Evolutionary conservation across 495 filamentous ascomycete species (phyloP).

Genomic region (Penicillium dipodomyicola): DNA sequence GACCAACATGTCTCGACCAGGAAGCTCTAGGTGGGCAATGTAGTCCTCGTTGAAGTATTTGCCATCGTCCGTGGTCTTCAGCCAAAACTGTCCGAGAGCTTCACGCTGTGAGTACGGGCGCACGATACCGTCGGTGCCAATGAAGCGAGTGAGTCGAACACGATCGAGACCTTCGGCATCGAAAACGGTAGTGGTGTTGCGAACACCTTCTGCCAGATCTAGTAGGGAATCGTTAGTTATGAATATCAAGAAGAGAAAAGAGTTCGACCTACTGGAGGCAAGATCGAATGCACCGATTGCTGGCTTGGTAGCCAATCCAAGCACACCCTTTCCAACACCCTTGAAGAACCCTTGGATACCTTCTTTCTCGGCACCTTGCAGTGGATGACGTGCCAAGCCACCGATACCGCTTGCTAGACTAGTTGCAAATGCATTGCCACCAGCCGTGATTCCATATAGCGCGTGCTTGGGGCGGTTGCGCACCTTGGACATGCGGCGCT

Average conservation of each 20-base stretch:
- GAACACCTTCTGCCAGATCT: constrained; percentile 91
- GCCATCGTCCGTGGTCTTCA: constrained; percentile 95
- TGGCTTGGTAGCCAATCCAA: constrained; percentile 91
- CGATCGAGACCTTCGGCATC: constrained; percentile 91
- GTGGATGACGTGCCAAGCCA: constrained; percentile 85
- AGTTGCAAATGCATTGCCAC: constrained; percentile 89
- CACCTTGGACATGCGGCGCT: constrained; percentile 87
- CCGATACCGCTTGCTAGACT: constrained; percentile 92
- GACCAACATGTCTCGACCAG: constrained; percentile 84
- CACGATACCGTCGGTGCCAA: constrained; percentile 88
- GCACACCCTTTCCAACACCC: constrained; percentile 90
- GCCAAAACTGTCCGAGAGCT: constrained; percentile 95
- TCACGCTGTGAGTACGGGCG: constrained; percentile 94
- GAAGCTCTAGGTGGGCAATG: constrained; percentile 92
- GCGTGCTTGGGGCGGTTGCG: constrained; percentile 96
- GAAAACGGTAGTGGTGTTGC: constrained; percentile 98
- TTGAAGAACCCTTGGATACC: constrained; percentile 93
- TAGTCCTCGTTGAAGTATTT: constrained; percentile 98
- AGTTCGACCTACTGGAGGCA: constrained; percentile 62
- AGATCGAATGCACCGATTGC: constrained; percentile 96
- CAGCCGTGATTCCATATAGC: constrained; percentile 91
- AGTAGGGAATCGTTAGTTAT: constrained; percentile 22
- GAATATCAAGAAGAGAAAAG: background rate
- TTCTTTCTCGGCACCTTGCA: constrained; percentile 95
- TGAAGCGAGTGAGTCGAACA: constrained; percentile 86